Conservation (phyloP, 2,329 filamentous ascomycete species). For the Cytospora leucostoma region DNA sequence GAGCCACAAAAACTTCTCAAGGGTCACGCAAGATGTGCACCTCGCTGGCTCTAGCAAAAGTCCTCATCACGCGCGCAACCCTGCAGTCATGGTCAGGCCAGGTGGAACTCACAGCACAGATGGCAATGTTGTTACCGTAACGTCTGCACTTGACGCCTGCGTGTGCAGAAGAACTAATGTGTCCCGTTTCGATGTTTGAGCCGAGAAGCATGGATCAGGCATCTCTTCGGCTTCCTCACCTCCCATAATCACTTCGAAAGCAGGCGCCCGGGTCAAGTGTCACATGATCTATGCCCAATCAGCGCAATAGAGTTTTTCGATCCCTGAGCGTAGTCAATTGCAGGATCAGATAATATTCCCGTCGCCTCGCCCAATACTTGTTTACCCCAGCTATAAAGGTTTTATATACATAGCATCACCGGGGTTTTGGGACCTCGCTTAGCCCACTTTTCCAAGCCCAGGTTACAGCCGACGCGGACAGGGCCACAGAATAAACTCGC, state of each 20-base stretch:
- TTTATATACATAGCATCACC: too few species aligned
- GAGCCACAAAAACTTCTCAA: not conserved
- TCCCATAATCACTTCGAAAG: slow-evolving; percentile 6
- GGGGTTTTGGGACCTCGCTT: not conserved
- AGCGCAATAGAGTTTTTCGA: not conserved
- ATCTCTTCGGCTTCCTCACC: not conserved
- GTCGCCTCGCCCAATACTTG: too few species aligned
- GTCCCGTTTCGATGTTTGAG: not conserved
- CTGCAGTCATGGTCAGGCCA: not conserved
- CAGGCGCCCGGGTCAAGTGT: slow-evolving; percentile 5
- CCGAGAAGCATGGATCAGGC: not conserved
- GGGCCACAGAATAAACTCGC: slow-evolving; percentile 22
- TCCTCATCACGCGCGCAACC: not conserved
- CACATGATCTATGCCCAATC: slow-evolving; percentile 12
- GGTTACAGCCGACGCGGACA: not conserved
- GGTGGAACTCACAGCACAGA: not conserved
- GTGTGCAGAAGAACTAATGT: not conserved
- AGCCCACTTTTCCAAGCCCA: slow-evolving; percentile 1
- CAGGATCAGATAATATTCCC: slow-evolving; percentile 9
- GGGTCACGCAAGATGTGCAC: not conserved
- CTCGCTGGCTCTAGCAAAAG: not conserved
- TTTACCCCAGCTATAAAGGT: not conserved
- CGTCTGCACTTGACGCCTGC: not conserved
- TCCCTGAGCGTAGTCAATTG: not conserved
- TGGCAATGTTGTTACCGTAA: not conserved